Evolutionary conservation across 768 basidiomycete species (phyloP).

Genomic region (Pulveroboletus sp.): DNA sequence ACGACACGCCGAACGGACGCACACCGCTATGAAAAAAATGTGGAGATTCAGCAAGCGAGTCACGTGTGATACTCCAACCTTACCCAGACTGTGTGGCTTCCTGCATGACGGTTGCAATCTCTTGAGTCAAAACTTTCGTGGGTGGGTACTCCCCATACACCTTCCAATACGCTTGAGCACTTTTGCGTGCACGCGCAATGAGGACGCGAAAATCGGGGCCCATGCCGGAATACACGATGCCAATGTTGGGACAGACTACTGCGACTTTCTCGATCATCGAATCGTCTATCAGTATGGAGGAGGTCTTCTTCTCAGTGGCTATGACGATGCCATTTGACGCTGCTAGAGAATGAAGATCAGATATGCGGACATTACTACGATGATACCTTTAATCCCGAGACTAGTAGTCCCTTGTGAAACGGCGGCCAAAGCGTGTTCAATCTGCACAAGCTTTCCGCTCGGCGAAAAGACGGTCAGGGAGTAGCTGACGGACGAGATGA

Average conservation of each 20-base stretch:
- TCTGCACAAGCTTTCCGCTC: slow-evolving; percentile 98
- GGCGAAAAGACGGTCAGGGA: slow-evolving; percentile 99
- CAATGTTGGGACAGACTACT: slow-evolving; percentile 96
- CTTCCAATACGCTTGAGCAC: slow-evolving; percentile 99
- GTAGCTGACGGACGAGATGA: slow-evolving; percentile 55
- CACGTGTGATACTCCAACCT: slow-evolving; percentile 29
- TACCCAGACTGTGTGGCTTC: slow-evolving; percentile 98
- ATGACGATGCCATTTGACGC: slow-evolving; percentile 99
- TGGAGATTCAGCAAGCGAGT: slow-evolving; percentile 27
- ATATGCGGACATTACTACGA: slow-evolving; percentile 24
- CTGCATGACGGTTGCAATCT: slow-evolving; percentile 98
- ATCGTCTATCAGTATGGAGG: slow-evolving; percentile 96
- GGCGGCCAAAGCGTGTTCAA: slow-evolving; percentile 97
- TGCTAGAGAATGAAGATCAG: slow-evolving; percentile 32
- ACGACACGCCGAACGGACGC: slow-evolving; percentile 95
- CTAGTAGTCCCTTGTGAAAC: slow-evolving; percentile 94
- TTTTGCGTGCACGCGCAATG: slow-evolving; percentile 91
- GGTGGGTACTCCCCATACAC: slow-evolving; percentile 98
- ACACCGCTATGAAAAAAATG: slow-evolving; percentile 72
- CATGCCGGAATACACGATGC: slow-evolving; percentile 99
- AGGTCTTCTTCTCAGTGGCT: slow-evolving; percentile 98
- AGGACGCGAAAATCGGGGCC: slow-evolving; percentile 97
- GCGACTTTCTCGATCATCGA: slow-evolving; percentile 98
- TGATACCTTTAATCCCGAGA: slow-evolving; percentile 93
- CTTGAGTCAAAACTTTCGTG: slow-evolving; percentile 92